A percentile compares a stretch with the other conserved stretches of the same genome.
Conservation (phyloP, 1,284 basidiomycete species). For the Acaromyces ingoldii region DNA sequence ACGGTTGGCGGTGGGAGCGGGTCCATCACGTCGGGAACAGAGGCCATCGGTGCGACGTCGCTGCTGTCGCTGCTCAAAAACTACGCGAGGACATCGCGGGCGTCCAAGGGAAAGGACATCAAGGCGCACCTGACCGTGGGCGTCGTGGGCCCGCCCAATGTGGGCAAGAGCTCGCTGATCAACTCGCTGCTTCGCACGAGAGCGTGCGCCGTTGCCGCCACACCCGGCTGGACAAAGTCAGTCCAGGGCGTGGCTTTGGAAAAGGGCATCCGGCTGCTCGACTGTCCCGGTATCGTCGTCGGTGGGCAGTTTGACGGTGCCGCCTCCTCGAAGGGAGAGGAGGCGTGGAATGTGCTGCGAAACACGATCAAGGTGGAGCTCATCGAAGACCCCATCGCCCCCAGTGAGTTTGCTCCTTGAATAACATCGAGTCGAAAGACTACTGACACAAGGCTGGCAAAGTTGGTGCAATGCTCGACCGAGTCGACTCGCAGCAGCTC, state of each 20-base stretch:
- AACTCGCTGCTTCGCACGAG: constrained; percentile 76
- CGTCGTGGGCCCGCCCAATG: constrained; percentile 94
- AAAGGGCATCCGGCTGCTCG: constrained; percentile 83
- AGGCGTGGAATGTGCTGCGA: constrained; percentile 56
- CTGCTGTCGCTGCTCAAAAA: constrained; percentile 85
- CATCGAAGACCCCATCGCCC: constrained; percentile 79
- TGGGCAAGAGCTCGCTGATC: constrained; percentile 91
- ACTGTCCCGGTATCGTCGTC: constrained; percentile 87
- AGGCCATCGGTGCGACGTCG: constrained; percentile 56
- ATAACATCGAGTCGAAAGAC: too few relatives aligned
- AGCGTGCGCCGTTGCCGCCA: constrained; percentile 81
- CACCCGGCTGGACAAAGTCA: constrained; percentile 89
- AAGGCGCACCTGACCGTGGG: constrained; percentile 65
- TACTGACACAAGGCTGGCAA: too few relatives aligned
- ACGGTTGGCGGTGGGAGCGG: not conserved
- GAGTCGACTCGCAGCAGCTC: constrained; percentile 32
- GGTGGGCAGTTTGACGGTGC: constrained; percentile 10
- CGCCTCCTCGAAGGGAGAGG: constrained; percentile 54
- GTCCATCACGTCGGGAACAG: constrained; percentile 47
- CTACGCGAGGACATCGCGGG: constrained; percentile 61
- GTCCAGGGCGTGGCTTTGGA: constrained; percentile 91
- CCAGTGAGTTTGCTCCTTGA: constrained; percentile 65
- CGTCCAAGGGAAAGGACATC: constrained; percentile 16
- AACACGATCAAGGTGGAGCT: constrained; percentile 91
- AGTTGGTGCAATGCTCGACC: constrained; percentile 42